Evolutionary conservation across 2,329 filamentous ascomycete species (phyloP), one percentile per base, ranked within the genome.

Genomic region (Neodidymelliopsis sp.): DNA sequence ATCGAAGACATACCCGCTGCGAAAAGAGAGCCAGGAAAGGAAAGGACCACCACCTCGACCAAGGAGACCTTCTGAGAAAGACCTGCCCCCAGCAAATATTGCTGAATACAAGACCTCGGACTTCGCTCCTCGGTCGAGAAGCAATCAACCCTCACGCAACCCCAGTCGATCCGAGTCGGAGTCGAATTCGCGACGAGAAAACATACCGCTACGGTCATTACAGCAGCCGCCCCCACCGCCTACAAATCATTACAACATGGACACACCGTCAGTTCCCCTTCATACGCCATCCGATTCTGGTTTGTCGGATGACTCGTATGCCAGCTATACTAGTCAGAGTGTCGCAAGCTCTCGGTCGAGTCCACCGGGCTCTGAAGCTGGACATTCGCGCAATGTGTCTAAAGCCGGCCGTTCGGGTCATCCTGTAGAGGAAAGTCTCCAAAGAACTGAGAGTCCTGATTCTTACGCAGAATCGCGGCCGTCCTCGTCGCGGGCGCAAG

Each of bases 261-360:
- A 70, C 22, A 40, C 62, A 15, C 61, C 68, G 4, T 23, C 54
- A 47, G 70, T 67, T 25, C 43, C 63, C 4, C 54, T 72, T 2
- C 70, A 75, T 41, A 72, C 71, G 13, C 70, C 72, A 24, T 74
- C 70, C 6, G 71, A 74, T 45, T 75, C 73, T 6, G 72, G 69
- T 4, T 60, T 67, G n/a, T 75, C 73, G 2, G 70, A 73, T 38
- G 70, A 69, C 38, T 74, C 73, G 2, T 66, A 64, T 12, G 60
- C 65, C 5, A 71, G 66, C 46, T 67, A 67, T 27, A 64, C 66
- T 19, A 63, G 65, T 35, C 58, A 66, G 34, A 74, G 71, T 50
- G 55, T 54, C 27, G 60, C 70, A 30, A 73, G 71, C 53, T 73
- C 70, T 20, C 63, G 65, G 46, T 75, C 72, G 30, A 75, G 70